Percentiles rank a stretch among this genome's conserved stretches.
These are phyloP conservation scores for Novymonas esmeraldas DNA, from an alignment of 208 protist species.

Conservation along the genomic window DNA sequence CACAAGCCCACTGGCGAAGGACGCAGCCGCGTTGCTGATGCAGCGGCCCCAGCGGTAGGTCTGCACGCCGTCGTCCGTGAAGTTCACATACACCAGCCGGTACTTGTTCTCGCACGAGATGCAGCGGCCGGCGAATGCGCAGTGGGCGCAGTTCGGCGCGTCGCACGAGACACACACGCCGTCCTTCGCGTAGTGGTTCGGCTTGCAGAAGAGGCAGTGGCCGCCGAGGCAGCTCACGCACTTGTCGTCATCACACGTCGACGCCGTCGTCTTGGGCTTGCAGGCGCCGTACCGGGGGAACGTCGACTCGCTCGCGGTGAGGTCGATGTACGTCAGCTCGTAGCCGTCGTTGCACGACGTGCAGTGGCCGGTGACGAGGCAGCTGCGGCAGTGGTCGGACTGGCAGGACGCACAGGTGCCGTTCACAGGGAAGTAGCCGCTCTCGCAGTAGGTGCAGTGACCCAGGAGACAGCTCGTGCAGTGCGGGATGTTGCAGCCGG, in stretches of 20 bases:
- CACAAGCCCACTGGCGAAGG: too few species aligned
- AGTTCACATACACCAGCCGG: neutral
- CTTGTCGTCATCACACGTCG: neutral
- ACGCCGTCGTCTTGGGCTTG: neutral
- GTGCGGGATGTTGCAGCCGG: neutral
- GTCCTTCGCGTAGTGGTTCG: neutral
- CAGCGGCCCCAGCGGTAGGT: neutral
- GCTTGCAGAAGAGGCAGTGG: neutral
- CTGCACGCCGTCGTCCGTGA: neutral
- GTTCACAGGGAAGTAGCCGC: neutral
- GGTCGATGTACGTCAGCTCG: neutral
- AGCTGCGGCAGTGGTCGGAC: neutral
- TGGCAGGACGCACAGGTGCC: neutral
- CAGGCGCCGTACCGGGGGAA: neutral
- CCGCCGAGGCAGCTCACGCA: constrained; percentile 2
- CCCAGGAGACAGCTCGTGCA: constrained; percentile 4
- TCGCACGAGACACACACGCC: neutral
- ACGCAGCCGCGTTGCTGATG: neutral
- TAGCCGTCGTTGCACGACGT: constrained; percentile 1
- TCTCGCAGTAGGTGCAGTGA: neutral
- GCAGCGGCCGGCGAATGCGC: neutral
- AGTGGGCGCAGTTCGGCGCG: neutral
- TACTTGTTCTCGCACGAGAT: neutral
- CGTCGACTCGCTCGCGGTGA: neutral
- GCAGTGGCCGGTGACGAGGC: neutral